These are phyloP conservation scores for Phytopythium litorale DNA, from an alignment of 352 stramenopile species.

Conservation along the genomic window DNA sequence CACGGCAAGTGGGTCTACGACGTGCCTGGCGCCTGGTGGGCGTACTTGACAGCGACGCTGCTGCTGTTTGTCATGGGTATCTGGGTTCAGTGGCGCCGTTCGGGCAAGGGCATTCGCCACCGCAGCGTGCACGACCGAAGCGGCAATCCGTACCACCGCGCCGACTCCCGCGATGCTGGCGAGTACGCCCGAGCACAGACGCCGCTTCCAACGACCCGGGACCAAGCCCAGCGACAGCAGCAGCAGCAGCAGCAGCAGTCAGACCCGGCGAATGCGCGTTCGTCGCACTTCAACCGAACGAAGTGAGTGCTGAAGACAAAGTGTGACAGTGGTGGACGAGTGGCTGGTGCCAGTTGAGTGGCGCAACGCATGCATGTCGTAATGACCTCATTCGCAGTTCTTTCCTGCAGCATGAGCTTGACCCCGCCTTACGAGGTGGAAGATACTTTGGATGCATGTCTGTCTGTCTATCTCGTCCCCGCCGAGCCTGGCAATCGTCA, in stretches of 20 bases:
- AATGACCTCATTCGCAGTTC: background rate
- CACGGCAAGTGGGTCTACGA: conserved; percentile 31
- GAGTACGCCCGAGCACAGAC: background rate
- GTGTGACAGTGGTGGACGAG: background rate
- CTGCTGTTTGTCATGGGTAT: conserved; percentile 40
- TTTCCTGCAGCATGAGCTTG: background rate
- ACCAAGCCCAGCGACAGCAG: background rate
- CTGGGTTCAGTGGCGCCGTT: conserved; percentile 23
- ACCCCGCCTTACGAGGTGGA: background rate
- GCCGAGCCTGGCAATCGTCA: background rate
- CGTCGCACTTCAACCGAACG: background rate
- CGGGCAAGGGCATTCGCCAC: conserved; percentile 12
- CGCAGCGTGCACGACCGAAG: conserved; percentile 4
- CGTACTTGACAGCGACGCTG: conserved; percentile 48
- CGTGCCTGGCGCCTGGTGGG: conserved; percentile 58
- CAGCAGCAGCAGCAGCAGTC: too few species aligned
- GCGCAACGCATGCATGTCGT: background rate
- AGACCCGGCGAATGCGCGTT: background rate
- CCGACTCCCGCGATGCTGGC: background rate
- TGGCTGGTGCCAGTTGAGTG: background rate
- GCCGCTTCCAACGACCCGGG: background rate
- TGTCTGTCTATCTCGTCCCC: background rate
- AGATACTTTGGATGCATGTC: background rate
- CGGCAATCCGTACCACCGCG: background rate
- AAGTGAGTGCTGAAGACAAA: background rate